Evolutionary conservation across 257 asterid species (phyloP).

Genomic region (Paulownia fortunei): DNA sequence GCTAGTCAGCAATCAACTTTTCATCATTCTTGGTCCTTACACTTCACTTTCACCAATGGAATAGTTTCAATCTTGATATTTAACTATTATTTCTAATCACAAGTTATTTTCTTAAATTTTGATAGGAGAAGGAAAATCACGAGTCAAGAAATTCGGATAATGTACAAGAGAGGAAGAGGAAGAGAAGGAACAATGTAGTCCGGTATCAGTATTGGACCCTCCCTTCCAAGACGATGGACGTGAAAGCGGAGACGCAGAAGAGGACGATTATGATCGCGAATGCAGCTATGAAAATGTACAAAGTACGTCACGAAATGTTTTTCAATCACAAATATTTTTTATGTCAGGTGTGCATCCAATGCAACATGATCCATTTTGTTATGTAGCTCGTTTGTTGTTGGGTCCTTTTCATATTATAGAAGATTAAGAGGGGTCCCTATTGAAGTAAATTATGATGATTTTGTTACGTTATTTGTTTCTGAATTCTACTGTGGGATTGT

Average conservation of each 20-base stretch:
- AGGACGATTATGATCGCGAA: constrained; percentile 54
- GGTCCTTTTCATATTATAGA: constrained; percentile 41
- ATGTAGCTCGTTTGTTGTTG: constrained; percentile 31
- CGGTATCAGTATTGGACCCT: constrained; percentile 75
- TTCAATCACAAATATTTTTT: not conserved
- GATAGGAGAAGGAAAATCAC: constrained; percentile 43
- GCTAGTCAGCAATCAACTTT: constrained; percentile 31
- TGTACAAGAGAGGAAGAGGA: constrained; percentile 53
- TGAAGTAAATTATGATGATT: not conserved
- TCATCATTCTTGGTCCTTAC: constrained; percentile 4
- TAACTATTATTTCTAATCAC: not conserved
- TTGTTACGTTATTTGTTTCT: not conserved
- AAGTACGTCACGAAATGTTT: constrained; percentile 55
- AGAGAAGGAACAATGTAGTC: constrained; percentile 85
- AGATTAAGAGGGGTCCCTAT: not conserved
- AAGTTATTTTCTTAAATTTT: not conserved
- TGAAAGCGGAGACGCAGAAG: constrained; percentile 40
- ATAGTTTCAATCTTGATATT: not conserved
- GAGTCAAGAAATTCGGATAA: constrained; percentile 30
- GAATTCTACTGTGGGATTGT: constrained; percentile 9
- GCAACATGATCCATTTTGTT: constrained; percentile 21
- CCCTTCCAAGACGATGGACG: constrained; percentile 64
- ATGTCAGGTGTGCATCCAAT: not conserved
- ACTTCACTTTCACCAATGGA: not conserved
- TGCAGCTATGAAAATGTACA: constrained; percentile 74